phyloP scores from a whole-genome alignment of 2,329 filamentous ascomycete genomes.

The Fusarium circinatum region DNA sequence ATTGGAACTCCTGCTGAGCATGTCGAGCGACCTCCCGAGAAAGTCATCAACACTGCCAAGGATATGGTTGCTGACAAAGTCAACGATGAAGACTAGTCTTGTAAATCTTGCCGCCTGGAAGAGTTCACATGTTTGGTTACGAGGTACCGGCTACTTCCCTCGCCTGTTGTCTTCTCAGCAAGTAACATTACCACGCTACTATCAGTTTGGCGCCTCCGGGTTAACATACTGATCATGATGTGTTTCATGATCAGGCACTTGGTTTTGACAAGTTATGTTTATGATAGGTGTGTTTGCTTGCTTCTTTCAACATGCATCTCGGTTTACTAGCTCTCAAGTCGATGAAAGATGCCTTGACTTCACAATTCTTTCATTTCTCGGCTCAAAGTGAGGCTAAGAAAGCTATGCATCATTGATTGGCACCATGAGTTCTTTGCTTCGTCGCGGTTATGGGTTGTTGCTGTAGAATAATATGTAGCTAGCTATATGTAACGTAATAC shows the following conservation, averaged over 20 bases:
- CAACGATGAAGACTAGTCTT: slow-evolving; percentile 60
- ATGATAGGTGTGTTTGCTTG: neutral
- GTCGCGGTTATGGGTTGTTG: neutral
- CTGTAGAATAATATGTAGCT: neutral
- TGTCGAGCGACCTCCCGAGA: slow-evolving; percentile 57
- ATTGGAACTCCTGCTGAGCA: slow-evolving; percentile 59
- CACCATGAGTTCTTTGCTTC: neutral
- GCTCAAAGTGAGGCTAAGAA: neutral
- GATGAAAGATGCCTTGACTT: neutral
- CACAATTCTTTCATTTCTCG: neutral
- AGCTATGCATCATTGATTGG: neutral
- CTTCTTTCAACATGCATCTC: slow-evolving; percentile 16
- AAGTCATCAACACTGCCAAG: slow-evolving; percentile 60
- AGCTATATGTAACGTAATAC: neutral
- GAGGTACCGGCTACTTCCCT: neutral
- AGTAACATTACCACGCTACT: neutral
- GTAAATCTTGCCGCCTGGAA: neutral
- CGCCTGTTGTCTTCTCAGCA: neutral
- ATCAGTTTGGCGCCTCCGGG: slow-evolving; percentile 3
- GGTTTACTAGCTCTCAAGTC: slow-evolving; percentile 19
- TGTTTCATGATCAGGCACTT: slow-evolving; percentile 33
- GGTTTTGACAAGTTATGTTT: slow-evolving; percentile 15
- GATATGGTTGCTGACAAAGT: slow-evolving; percentile 64
- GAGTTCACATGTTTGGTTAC: neutral
- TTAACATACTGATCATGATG: slow-evolving; percentile 29